Evolutionary conservation across 1,139 yeast genomes (phyloP).

Genomic region (Yamadazyma sp.): DNA sequence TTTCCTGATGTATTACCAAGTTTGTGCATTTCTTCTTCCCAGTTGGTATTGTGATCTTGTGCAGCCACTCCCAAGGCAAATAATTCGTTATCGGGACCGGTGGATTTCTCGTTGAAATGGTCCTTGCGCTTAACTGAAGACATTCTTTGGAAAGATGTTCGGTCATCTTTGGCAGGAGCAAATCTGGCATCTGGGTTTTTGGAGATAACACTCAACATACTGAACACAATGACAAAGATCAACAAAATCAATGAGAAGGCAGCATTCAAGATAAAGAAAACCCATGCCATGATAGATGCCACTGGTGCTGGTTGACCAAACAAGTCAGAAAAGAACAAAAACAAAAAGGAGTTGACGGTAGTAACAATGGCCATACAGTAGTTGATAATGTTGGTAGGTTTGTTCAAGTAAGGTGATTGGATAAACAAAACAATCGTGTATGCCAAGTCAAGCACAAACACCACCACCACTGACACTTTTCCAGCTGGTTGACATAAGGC

Average conservation of each 20-base stretch:
- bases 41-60: slow-evolving; percentile 64
- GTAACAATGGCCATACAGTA: slow-evolving; percentile 64
- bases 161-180: slow-evolving; percentile 80
- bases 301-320: slow-evolving; percentile 70
- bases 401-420: slow-evolving; percentile 67
- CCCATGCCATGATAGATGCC: slow-evolving; percentile 76
- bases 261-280: slow-evolving; percentile 75
- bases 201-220: slow-evolving; percentile 55
- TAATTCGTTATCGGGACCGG: slow-evolving; percentile 46
- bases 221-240: slow-evolving; percentile 58
- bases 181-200: slow-evolving; percentile 83
- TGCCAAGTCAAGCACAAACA: slow-evolving; percentile 64
- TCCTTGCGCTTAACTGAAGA: slow-evolving; percentile 34
- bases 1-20: slow-evolving; percentile 37
- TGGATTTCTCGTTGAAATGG: slow-evolving; percentile 11
- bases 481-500: slow-evolving; percentile 71
- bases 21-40: slow-evolving; percentile 67
- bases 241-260: slow-evolving; percentile 69
- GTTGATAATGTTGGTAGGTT: slow-evolving; percentile 66
- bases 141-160: slow-evolving; percentile 75
- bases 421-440: slow-evolving; percentile 59
- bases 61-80: slow-evolving; percentile 69
- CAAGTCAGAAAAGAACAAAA: slow-evolving; percentile 70
- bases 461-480: slow-evolving; percentile 62
- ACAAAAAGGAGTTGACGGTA: slow-evolving; percentile 68